phyloP scores from a whole-genome alignment of 2,329 filamentous ascomycete species.

The Botrytis elliptica region DNA sequence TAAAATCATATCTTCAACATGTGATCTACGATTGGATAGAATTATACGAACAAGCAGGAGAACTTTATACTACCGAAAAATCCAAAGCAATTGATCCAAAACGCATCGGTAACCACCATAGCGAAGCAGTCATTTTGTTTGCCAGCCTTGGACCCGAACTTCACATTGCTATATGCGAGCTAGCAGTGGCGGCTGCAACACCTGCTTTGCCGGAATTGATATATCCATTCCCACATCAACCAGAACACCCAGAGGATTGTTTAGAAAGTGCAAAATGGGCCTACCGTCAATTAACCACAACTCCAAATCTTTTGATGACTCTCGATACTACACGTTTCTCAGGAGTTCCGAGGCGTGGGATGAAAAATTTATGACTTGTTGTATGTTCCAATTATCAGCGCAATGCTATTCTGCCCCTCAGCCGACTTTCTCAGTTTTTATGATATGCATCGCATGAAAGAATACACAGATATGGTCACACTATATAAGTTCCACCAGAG shows the following conservation, averaged over 20 bases:
- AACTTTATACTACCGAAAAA: not conserved
- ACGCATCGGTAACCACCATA: accelerated
- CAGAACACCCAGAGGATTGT: not conserved
- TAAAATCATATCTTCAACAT: not conserved
- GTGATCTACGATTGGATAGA: not conserved
- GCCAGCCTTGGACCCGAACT: not conserved
- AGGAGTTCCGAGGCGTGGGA: not conserved
- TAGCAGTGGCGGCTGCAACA: not conserved
- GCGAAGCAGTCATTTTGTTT: not conserved
- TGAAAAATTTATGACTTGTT: not conserved
- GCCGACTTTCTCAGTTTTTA: not conserved
- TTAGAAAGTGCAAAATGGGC: not conserved
- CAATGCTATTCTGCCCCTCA: not conserved
- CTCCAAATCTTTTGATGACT: too few species aligned
- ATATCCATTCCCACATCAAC: too few species aligned
- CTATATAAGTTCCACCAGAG: too few species aligned
- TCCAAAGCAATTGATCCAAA: too few species aligned
- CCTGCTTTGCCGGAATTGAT: not conserved
- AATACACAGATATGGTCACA: too few species aligned
- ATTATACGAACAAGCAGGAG: too few species aligned
- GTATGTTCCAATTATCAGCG: too few species aligned
- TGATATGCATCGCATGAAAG: not conserved
- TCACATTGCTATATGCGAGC: not conserved
- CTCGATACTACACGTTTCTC: not conserved
- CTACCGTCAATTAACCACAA: not conserved